phyloP scores from a whole-genome alignment of 2,329 filamentous ascomycete genomes.

The Neurospora sp. region DNA sequence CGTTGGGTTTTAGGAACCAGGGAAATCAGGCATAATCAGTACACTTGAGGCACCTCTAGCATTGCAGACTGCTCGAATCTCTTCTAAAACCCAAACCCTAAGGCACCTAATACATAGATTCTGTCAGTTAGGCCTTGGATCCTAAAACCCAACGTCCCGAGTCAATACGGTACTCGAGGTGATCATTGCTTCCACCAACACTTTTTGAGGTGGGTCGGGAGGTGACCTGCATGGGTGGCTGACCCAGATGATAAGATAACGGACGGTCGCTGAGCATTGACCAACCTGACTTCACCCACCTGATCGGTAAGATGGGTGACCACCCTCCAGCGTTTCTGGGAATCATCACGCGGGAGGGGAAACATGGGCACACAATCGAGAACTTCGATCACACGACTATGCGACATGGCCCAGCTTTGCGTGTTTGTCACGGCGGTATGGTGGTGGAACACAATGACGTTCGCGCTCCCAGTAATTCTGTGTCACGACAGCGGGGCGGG shows the following conservation, averaged over 20 bases:
- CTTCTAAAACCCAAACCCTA: no score
- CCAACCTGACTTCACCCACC: background rate
- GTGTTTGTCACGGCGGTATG: background rate
- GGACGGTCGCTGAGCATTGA: background rate
- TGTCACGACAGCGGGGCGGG: background rate
- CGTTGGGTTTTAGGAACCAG: no score
- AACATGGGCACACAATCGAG: background rate
- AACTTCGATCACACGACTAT: background rate
- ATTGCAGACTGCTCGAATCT: no score
- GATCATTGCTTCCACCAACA: background rate
- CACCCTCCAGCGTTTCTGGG: background rate
- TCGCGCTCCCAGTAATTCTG: background rate
- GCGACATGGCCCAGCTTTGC: background rate
- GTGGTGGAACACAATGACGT: background rate
- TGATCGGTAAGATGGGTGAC: background rate
- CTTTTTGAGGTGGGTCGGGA: background rate
- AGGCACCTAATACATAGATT: no score
- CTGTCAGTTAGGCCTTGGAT: no score
- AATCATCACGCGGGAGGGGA: background rate
- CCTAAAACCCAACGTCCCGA: no score
- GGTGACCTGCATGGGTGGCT: background rate
- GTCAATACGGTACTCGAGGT: background rate
- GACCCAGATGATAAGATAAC: background rate
- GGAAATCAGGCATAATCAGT: no score
- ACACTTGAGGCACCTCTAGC: no score